A percentile compares a stretch with the other conserved stretches of the same genome.
phyloP scores from a whole-genome alignment of 225 moss, liverwort and hornwort species.

The Polytrichum commune region DNA sequence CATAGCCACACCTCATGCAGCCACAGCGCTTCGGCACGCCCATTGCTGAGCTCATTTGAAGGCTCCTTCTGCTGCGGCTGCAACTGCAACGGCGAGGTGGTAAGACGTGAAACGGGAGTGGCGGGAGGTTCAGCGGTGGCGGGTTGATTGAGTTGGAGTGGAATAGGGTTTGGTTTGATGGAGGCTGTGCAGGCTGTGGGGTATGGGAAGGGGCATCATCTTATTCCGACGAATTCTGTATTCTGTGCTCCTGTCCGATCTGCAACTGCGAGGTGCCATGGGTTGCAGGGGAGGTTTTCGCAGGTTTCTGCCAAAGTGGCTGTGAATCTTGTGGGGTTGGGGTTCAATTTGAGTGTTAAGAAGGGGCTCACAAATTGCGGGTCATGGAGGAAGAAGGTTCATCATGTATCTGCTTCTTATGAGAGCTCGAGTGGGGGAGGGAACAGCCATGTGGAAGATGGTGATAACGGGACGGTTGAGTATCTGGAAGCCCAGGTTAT shows the following conservation, averaged over 20 bases:
- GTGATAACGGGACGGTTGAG: conserved; percentile 49
- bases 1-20: no score
- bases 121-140: background rate
- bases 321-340: conserved; percentile 2
- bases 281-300: conserved; percentile 11
- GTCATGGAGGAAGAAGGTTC: conserved; percentile 13
- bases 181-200: conserved; percentile 44
- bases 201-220: conserved; percentile 18
- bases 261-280: conserved; percentile 6
- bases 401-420: conserved; percentile 33
- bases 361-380: conserved; percentile 4
- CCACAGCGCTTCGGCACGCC: no score
- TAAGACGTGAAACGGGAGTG: background rate
- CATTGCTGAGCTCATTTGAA: no score
- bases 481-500: conserved; percentile 49
- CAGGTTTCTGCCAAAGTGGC: conserved; percentile 18
- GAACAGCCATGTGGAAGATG: conserved; percentile 59
- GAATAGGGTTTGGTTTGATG: conserved; percentile 19
- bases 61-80: no score
- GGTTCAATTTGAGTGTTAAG: conserved; percentile 18
- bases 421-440: conserved; percentile 54
- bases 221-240: conserved; percentile 12
- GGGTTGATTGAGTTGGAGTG: background rate
- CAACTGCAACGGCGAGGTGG: no score
- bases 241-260: conserved; percentile 19